Evolutionary conservation across 306 rosid species (phyloP).

Genomic region (Vigna hirtella): DNA sequence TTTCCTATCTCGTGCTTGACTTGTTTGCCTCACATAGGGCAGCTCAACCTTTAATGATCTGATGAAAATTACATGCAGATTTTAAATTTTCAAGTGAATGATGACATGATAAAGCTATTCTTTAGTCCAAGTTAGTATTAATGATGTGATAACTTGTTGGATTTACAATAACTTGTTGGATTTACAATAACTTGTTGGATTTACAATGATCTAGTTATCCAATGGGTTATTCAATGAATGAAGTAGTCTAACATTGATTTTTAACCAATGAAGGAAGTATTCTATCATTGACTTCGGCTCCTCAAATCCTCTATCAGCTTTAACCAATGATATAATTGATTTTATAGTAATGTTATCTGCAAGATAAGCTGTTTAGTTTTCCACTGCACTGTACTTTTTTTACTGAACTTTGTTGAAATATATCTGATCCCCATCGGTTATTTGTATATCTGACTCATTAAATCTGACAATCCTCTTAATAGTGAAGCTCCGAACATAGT

Average conservation of each 20-base stretch:
- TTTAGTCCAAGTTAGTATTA: background rate
- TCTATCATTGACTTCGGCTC: background rate
- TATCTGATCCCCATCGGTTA: slow-evolving; percentile 8
- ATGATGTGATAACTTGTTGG: background rate
- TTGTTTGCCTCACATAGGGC: background rate
- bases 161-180: background rate
- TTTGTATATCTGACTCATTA: slow-evolving; percentile 7
- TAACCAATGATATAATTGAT: background rate
- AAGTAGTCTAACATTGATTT: background rate
- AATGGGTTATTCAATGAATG: background rate
- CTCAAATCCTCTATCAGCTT: slow-evolving; percentile 6
- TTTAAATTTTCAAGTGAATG: slow-evolving; percentile 12
- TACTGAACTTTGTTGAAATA: background rate
- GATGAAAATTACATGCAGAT: background rate
- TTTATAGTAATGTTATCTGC: slow-evolving; percentile 13
- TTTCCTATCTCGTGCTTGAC: slow-evolving; percentile 30
- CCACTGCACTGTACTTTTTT: background rate
- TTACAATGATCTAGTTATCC: slow-evolving; percentile 9
- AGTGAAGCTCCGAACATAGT: slow-evolving; percentile 24
- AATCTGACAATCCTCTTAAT: slow-evolving; percentile 11
- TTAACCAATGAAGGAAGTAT: background rate
- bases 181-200: background rate
- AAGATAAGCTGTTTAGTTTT: slow-evolving; percentile 9
- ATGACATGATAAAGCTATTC: background rate
- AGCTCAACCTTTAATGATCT: background rate